phyloP scores from a whole-genome alignment of 2,329 filamentous ascomycete species.

The Madurella fahalii region DNA sequence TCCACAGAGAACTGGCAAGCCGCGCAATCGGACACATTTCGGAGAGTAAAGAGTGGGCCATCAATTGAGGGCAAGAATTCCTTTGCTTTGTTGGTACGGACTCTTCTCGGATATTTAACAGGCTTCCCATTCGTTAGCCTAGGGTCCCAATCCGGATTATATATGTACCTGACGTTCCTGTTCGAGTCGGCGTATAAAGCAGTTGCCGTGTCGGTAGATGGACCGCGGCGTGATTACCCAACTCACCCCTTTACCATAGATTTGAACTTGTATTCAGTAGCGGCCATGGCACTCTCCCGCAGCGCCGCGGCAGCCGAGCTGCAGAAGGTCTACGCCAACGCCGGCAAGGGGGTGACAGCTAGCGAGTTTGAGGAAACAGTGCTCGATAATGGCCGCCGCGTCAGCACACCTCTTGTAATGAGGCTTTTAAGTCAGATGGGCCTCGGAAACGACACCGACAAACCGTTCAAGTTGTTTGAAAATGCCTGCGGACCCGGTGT shows the following conservation, averaged over 20 bases:
- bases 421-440: constrained; percentile 32
- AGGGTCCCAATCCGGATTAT: too few species aligned
- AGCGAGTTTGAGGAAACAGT: constrained; percentile 8
- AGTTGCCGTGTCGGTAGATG: too few species aligned
- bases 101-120: too few species aligned
- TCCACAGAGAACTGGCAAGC: too few species aligned
- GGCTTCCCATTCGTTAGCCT: too few species aligned
- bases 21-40: too few species aligned
- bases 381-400: constrained; percentile 15
- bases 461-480: constrained; percentile 44
- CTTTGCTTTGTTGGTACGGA: too few species aligned
- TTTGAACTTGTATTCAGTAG: neutral
- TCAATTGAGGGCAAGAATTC: too few species aligned
- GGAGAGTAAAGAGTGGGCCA: too few species aligned
- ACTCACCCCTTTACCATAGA: neutral
- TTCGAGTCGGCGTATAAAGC: too few species aligned
- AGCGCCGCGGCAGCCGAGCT: constrained; percentile 6
- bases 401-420: constrained; percentile 24
- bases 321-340: constrained; percentile 16
- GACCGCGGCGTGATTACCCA: too few species aligned
- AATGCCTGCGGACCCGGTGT: constrained; percentile 51
- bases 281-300: neutral
- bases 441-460: constrained; percentile 22
- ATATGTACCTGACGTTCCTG: too few species aligned
- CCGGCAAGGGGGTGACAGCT: constrained; percentile 1